Base-by-base conservation (phyloP, 2,329 filamentous ascomycete genomes). In the Pleurostoma richardsiae region DNA sequence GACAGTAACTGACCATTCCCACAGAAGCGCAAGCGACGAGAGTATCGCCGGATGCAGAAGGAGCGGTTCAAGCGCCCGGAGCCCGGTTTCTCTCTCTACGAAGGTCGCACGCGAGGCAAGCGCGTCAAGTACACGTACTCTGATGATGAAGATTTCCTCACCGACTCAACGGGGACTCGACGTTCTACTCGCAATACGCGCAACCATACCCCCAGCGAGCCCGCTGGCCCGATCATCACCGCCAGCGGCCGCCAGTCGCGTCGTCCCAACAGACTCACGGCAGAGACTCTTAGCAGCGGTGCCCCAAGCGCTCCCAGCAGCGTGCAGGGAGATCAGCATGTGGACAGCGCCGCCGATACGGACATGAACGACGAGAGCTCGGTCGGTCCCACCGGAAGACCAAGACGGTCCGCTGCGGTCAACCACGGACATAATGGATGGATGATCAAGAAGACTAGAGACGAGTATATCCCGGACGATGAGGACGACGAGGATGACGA, bases 101-200 rank as follows among this genome's bases (percentile, higher is more conserved):
- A 99, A 70, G 94, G 94, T 43, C 88, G 94, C 45, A 99, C 95
- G 4, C 83, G 94, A 49, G 94, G 94, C 47, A 97, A 99, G 73
- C 87, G 92, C 51, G 87, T 95, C 70, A 95, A 91, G 66, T 99
- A 99, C 62, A 99, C 90, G 0, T 99, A 88, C 61, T 95, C 90
- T 0, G 91, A 96, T 44, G 89, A 95, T 28, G 89, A 95, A 52
- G 43, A 85, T 11, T 81, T 82, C 44, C 79, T 74, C 47, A 80
- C 80, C n/a, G 80, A 85, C 59, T 84, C 83, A 33, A 77, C 79
- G 7, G 63, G 60, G 5, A 66, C 69, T 64, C 63, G 91, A 73
- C 80, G 84, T 5, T 89, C 88, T 10, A 78, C 82, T 19, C 83
- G 92, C 29, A 87, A 90, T 54, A 90, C 87, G 2, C 80, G 85